phyloP scores from a whole-genome alignment of 1,139 yeast genomes.

The Pichia sp. region DNA sequence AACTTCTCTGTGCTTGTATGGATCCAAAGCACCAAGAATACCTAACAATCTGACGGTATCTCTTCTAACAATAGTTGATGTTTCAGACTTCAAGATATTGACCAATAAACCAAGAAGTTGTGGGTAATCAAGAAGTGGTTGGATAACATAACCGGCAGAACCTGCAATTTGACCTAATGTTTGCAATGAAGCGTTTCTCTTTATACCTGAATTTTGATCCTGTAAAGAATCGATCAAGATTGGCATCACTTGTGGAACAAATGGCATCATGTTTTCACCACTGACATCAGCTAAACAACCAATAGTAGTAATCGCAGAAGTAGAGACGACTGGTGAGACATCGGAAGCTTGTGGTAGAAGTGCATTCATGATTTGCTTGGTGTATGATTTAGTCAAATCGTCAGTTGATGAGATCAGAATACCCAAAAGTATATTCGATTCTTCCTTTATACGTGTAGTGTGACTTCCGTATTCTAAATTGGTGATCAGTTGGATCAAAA shows the following conservation, averaged over 20 bases:
- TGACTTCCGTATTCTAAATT: conserved; percentile 79
- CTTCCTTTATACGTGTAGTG: conserved; percentile 76
- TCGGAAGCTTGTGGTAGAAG: conserved; percentile 77
- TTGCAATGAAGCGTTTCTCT: conserved; percentile 86
- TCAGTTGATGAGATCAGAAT: conserved; percentile 75
- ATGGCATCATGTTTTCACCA: conserved; percentile 78
- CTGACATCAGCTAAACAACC: conserved; percentile 90
- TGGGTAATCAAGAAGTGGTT: conserved; percentile 90
- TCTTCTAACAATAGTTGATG: conserved; percentile 68
- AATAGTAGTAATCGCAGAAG: conserved; percentile 83
- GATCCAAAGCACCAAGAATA: conserved; percentile 94
- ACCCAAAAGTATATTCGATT: conserved; percentile 75
- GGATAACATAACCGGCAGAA: conserved; percentile 92
- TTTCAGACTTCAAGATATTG: conserved; percentile 77
- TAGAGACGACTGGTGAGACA: conserved; percentile 68
- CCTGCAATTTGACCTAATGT: conserved; percentile 88
- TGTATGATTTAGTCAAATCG: conserved; percentile 83
- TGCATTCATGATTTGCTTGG: conserved; percentile 84
- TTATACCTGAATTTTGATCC: conserved; percentile 83
- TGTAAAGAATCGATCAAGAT: conserved; percentile 82
- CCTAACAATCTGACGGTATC: conserved; percentile 91
- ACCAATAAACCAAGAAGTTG: conserved; percentile 80
- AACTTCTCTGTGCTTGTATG: conserved; percentile 90
- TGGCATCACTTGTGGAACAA: conserved; percentile 80
- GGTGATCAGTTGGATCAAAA: conserved; percentile 80